A percentile compares a stretch with the other conserved stretches of the same genome.
Conservation (phyloP, 352 stramenopile genomes). For the Phytophthora megakarya region DNA sequence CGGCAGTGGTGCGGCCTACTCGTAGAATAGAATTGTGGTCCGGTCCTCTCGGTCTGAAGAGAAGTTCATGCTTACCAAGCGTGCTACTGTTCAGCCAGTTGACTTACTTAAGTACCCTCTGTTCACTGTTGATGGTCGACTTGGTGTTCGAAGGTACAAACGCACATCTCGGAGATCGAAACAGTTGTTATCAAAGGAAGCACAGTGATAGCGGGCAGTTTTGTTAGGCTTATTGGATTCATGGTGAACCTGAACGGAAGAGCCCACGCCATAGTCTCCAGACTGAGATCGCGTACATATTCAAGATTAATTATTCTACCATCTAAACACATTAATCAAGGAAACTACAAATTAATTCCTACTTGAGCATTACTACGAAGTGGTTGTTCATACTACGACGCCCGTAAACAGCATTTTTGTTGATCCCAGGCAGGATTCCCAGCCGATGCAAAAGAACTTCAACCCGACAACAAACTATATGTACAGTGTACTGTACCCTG, state of each 20-base stretch:
- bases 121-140: neutral
- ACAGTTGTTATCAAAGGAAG: constrained; percentile 3
- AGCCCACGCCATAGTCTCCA: too few relatives aligned
- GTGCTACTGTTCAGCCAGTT: neutral
- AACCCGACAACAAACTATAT: neutral
- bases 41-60: neutral
- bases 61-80: neutral
- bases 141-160: neutral
- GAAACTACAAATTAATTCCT: neutral
- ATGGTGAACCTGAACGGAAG: too few relatives aligned
- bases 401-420: neutral
- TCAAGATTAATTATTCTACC: neutral
- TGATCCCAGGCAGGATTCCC: too few relatives aligned
- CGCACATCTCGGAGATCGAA: constrained; percentile 10
- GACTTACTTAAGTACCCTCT: neutral
- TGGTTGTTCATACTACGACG: neutral
- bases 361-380: neutral
- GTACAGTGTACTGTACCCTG: too few relatives aligned
- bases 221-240: neutral
- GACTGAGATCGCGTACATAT: neutral
- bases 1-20: neutral
- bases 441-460: constrained; percentile 1
- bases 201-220: too few relatives aligned
- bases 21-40: constrained; percentile 25
- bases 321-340: neutral